phyloP scores from a whole-genome alignment of 2,329 filamentous ascomycete genomes.

The Colletotrichum endophyticum region DNA sequence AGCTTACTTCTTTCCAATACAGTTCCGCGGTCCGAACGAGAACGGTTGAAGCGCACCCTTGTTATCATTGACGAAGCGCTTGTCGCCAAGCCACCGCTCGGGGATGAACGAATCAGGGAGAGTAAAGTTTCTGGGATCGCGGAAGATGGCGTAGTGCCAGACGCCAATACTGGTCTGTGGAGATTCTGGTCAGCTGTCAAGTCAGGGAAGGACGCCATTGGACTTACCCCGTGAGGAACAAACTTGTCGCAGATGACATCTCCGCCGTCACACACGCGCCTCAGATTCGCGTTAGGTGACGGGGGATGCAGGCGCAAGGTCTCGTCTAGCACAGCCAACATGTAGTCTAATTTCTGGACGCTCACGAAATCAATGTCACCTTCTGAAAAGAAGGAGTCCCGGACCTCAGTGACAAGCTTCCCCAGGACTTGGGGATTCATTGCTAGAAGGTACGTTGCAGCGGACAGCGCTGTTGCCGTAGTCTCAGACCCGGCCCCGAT shows the following conservation, averaged over 20 bases:
- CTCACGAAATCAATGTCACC: slow-evolving; percentile 34
- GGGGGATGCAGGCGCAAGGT: slow-evolving; percentile 39
- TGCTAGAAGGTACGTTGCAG: neutral
- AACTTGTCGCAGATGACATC: slow-evolving; percentile 29
- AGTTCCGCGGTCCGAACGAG: slow-evolving; percentile 29
- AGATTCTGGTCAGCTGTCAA: neutral
- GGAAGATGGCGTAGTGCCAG: neutral
- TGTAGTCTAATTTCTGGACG: slow-evolving; percentile 32
- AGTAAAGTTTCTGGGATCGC: neutral
- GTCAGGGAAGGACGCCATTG: neutral
- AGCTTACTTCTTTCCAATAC: slow-evolving; percentile 35
- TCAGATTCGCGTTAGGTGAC: slow-evolving; percentile 24
- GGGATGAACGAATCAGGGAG: neutral
- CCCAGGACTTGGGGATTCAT: neutral
- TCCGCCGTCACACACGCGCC: slow-evolving; percentile 33
- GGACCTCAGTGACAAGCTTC: slow-evolving; percentile 38
- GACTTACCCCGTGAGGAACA: slow-evolving; percentile 38
- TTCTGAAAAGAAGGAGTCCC: slow-evolving; percentile 30
- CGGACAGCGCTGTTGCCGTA: neutral
- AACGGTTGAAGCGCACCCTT: slow-evolving; percentile 30
- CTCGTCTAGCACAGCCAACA: slow-evolving; percentile 40
- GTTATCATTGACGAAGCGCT: slow-evolving; percentile 23
- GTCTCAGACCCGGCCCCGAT: slow-evolving; percentile 21
- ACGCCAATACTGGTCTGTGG: neutral
- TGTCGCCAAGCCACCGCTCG: slow-evolving; percentile 37